Percentiles rank a stretch among this genome's conserved stretches.
Evolutionary conservation across 331 rosid species (phyloP).

Genomic region (Prunus yedoensis): DNA sequence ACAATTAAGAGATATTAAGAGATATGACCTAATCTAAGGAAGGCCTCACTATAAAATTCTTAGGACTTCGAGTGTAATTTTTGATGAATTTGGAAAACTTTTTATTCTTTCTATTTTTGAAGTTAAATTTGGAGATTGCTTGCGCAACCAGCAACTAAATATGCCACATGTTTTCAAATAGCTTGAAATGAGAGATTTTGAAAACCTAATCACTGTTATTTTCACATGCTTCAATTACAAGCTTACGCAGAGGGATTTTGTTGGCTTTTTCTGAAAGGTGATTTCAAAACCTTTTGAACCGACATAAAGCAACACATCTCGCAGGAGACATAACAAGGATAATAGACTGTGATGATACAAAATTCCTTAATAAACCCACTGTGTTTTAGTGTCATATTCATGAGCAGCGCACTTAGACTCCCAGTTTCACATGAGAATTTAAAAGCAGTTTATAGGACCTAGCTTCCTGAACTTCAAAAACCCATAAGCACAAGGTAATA

Average conservation of each 20-base stretch:
- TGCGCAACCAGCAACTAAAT: background rate
- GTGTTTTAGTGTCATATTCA: background rate
- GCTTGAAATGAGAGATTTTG: no score
- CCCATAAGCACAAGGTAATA: constrained; percentile 7
- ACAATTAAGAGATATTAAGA: no score
- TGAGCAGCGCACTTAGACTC: no score
- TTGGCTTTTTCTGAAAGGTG: no score
- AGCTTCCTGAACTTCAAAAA: constrained; percentile 3
- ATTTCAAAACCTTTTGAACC: background rate
- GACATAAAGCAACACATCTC: background rate
- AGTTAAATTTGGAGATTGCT: background rate
- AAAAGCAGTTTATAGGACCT: constrained; percentile 11
- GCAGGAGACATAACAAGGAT: no score
- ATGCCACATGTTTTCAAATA: no score
- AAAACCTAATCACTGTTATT: no score
- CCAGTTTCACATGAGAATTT: background rate
- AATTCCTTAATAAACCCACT: background rate
- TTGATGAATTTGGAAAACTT: background rate
- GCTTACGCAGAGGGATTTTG: no score
- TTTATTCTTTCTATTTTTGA: background rate
- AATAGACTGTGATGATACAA: background rate
- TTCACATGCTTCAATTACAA: no score
- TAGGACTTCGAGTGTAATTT: no score
- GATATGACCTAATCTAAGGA: no score
- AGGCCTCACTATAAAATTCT: no score